phyloP scores from a whole-genome alignment of 164 flowering plant species.

The Magnolia changhungtana region DNA sequence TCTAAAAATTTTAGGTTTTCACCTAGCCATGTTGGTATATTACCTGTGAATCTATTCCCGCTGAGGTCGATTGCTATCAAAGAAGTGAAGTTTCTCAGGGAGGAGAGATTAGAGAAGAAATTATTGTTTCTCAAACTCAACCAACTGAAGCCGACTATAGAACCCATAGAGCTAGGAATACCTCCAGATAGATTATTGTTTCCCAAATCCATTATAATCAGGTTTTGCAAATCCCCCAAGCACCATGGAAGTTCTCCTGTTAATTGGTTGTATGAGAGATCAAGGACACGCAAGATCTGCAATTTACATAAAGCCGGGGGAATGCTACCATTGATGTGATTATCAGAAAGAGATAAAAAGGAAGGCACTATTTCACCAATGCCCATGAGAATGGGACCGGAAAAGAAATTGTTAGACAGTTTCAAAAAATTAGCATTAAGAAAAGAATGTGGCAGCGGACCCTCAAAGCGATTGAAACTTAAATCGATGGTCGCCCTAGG shows the following conservation, averaged over 20 bases:
- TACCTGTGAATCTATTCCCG: constrained; percentile 11
- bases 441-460: constrained; percentile 5
- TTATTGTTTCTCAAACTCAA: constrained; percentile 13
- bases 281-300: background rate
- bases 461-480: constrained; percentile 1
- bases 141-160: background rate
- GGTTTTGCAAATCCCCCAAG: background rate
- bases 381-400: constrained; percentile 3
- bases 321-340: constrained; percentile 10
- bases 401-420: constrained; percentile 4
- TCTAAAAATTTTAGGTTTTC: constrained; percentile 4
- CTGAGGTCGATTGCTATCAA: constrained; percentile 17
- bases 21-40: constrained; percentile 22
- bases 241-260: constrained; percentile 5
- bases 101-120: constrained; percentile 7
- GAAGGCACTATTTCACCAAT: background rate
- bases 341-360: constrained; percentile 9
- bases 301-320: constrained; percentile 11
- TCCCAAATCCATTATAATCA: constrained; percentile 11
- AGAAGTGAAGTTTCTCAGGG: background rate
- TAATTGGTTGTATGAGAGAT: constrained; percentile 5
- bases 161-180: constrained; percentile 22
- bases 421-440: background rate
- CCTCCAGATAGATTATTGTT: constrained; percentile 18
- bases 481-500: background rate